Base-by-base conservation (phyloP, 805 yeast species). In the Pichia membranifaciens region DNA sequence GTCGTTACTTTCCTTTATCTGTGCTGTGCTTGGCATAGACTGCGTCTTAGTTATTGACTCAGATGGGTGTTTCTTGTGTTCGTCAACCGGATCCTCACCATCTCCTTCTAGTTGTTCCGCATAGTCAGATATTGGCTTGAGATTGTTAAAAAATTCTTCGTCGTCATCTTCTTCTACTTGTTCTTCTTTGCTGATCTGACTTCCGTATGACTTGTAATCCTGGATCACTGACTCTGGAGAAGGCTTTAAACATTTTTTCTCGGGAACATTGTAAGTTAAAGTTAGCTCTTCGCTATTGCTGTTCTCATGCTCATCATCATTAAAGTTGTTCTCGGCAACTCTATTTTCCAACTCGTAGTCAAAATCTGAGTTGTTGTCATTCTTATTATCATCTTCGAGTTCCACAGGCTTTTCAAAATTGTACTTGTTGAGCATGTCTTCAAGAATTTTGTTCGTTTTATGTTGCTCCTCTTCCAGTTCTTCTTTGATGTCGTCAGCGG, bases 321-420 rank as follows among this genome's bases (percentile, higher is more conserved):
- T 56, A 16, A 9, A 21, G 2, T 38, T 20, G 12, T 7, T 18
- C 18, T 41, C 28, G 2, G 21, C 20, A n/a, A 10, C 23, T 21
- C 40, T 23, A 38, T 39, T 25, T 3, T 38, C 74, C 52, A 72
- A 68, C 55, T 78, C 85, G 44, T 73, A 57, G 34, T 56, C 58
- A 12, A 47, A 45, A 2, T 45, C 56, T 4, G 36, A 6, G 32
- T 70, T 66, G 1, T 61, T 62, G 9, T 66, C 76, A 20, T 66
- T 74, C 33, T 74, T 44, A 50, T 58, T 66, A n/a, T 57, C 65
- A 13, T 53, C 52, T 23, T 64, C 65, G 16, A 73, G 56, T 1
- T 65, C 72, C 17, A 75, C 49, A 3, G 81, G 78, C 54, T 72
- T 73, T 40, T 78, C 81, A 51, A 79, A 79, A 55, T 81, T 75